Evolutionary conservation across 306 rosid genomes (phyloP).

Genomic region (Dryas alaskensis): DNA sequence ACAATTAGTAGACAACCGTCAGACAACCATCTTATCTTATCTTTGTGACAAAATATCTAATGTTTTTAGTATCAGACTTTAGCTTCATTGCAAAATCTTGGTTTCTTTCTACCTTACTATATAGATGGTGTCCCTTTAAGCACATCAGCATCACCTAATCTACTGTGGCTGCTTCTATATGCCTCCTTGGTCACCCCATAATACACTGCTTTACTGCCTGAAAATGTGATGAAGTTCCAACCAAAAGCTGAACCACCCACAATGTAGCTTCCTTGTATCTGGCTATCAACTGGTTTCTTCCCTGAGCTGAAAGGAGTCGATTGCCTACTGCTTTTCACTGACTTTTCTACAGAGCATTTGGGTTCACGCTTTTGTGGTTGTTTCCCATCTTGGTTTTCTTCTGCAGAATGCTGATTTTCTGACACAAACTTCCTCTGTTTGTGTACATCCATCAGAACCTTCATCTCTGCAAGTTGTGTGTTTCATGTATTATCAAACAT

Average conservation of each 20-base stretch:
- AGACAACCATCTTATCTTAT: too few species aligned
- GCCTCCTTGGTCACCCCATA: conserved; percentile 63
- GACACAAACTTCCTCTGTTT: conserved; percentile 26
- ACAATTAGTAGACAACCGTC: too few species aligned
- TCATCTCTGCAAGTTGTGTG: conserved; percentile 51
- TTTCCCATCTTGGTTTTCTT: conserved; percentile 19
- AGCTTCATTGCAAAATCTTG: not conserved
- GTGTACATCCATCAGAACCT: conserved; percentile 42
- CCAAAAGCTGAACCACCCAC: conserved; percentile 87
- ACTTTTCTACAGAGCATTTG: conserved; percentile 9
- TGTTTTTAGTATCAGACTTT: not conserved
- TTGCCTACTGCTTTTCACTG: conserved; percentile 26
- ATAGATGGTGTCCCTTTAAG: not conserved
- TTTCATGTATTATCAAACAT: not conserved
- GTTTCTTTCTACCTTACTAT: not conserved
- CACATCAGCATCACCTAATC: not conserved
- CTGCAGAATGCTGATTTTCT: conserved; percentile 18
- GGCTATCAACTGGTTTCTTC: conserved; percentile 31
- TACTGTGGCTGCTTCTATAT: conserved; percentile 33
- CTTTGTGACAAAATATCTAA: not conserved
- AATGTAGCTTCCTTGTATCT: conserved; percentile 43
- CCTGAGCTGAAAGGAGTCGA: conserved; percentile 21
- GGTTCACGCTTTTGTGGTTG: conserved; percentile 20
- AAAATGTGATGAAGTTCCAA: conserved; percentile 68
- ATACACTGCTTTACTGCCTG: conserved; percentile 49